Base-by-base conservation (phyloP, 371 early-diverging fungal genomes). In the Mucor indicus region DNA sequence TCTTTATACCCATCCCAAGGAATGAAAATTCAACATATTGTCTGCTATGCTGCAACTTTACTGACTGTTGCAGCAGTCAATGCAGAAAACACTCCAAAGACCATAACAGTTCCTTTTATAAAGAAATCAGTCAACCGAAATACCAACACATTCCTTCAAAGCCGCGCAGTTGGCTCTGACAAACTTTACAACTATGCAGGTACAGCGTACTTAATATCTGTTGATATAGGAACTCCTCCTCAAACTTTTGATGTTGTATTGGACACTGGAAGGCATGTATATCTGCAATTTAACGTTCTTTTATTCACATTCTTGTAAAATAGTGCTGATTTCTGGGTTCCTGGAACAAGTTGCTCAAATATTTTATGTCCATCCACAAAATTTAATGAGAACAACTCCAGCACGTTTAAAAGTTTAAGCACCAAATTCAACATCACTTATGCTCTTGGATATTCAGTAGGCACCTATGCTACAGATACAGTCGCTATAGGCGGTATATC, bases 271-370 rank as follows among this genome's bases (percentile, higher is more conserved):
- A 65, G 66, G 66, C 57, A 27, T 27, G n/a, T 27, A 39, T 22
- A 10, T 2, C 16, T 15, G 21, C 13, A 15, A 19, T 40, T 29
- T 21, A 19, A 10, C 11, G 3, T 27, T 27, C 11, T 27, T 27
- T 11, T 27, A 7, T 16, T 21, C 11, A 15, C 10, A 4, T 30
- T 23, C 25, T 21, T 31, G 16, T 10, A 5, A 30, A 20, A 27
- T 32, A 72, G 69, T 47, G 60, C 68, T 33, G 70, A 74, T 51
- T 21, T 70, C 3, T 74, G 74, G 74, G 38, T 74, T 1, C 66
- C 74, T 22, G 56, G 63, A 6, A 40, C 53, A 6, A 24, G 20
- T 2, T 74, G 74, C 27, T 51, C 68, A 4, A 7, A 12, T 0
- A 23, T 49, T 4, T 8, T 43, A 15, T 74, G 74, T 15, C 70